These are phyloP conservation scores for Yamadazyma triangularis DNA, from an alignment of 1,139 yeast species.

Conservation along the genomic window DNA sequence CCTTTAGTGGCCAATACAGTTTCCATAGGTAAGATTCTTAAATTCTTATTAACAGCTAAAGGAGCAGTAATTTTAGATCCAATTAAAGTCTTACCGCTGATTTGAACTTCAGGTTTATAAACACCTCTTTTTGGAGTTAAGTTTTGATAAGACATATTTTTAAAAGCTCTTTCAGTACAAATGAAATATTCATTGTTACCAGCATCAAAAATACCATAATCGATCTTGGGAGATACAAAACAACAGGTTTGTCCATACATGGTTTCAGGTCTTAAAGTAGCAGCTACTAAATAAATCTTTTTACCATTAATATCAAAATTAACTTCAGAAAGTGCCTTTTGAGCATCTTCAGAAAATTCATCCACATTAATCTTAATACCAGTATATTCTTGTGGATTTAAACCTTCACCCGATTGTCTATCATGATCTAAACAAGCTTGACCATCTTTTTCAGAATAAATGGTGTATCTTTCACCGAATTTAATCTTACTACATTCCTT, in stretches of 20 bases:
- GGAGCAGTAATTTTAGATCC: constrained; percentile 92
- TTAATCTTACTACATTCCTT: constrained; percentile 86
- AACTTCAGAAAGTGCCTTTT: constrained; percentile 43
- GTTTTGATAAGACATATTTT: constrained; percentile 95
- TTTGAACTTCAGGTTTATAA: constrained; percentile 53
- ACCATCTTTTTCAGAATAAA: constrained; percentile 95
- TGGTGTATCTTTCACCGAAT: constrained; percentile 97
- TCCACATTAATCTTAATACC: constrained; percentile 80
- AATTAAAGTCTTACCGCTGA: constrained; percentile 70
- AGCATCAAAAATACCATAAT: constrained; percentile 87
- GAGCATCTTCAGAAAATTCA: constrained; percentile 59
- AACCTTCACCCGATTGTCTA: constrained; percentile 96
- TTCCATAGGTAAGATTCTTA: constrained; percentile 95
- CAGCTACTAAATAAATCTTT: constrained; percentile 83
- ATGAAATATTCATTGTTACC: constrained; percentile 74
- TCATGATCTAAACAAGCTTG: constrained; percentile 99
- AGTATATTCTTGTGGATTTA: constrained; percentile 92
- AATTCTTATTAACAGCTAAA: constrained; percentile 60
- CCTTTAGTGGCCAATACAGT: constrained; percentile 93
- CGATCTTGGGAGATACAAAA: constrained; percentile 93
- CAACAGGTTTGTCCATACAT: constrained; percentile 99
- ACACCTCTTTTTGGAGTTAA: constrained; percentile 86
- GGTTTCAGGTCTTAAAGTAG: constrained; percentile 97
- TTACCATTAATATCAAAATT: constrained; percentile 46
- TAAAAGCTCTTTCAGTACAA: constrained; percentile 95